phyloP scores from a whole-genome alignment of 2,329 filamentous ascomycete species.

The Fusarium caatingaense region DNA sequence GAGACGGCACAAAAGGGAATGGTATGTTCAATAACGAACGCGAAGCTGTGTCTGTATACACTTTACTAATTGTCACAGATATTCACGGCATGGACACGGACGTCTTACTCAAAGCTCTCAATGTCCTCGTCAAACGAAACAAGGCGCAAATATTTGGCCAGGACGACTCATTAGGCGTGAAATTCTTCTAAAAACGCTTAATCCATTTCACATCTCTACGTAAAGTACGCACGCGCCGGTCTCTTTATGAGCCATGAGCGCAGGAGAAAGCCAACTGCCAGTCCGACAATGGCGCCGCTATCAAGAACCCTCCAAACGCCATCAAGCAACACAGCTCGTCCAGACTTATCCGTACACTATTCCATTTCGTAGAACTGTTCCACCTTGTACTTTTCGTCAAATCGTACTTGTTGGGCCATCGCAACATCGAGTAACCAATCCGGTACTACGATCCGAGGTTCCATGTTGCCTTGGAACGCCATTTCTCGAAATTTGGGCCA shows the following conservation, averaged over 20 bases:
- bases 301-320: constrained; percentile 37
- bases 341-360: constrained; percentile 5
- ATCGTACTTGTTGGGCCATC: constrained; percentile 85
- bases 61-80: constrained; percentile 60
- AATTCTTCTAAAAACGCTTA: constrained; percentile 84
- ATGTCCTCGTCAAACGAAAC: constrained; percentile 85
- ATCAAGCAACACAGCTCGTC: constrained; percentile 19
- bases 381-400: constrained; percentile 70
- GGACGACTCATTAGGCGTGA: constrained; percentile 90
- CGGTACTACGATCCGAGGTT: constrained; percentile 80
- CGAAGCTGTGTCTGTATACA: not conserved
- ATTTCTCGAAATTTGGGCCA: constrained; percentile 86
- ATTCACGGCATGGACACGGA: constrained; percentile 90
- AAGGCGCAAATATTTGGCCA: constrained; percentile 94
- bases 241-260: constrained; percentile 8
- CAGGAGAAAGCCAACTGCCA: constrained; percentile 14
- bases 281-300: constrained; percentile 18
- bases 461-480: constrained; percentile 81
- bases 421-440: constrained; percentile 93
- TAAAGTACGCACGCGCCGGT: constrained; percentile 21
- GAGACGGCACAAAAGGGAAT: constrained; percentile 79
- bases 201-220: constrained; percentile 33
- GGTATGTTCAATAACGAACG: constrained; percentile 58
- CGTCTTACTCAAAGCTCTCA: constrained; percentile 81
- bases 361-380: constrained; percentile 55